Evolutionary conservation across 441 rosid species (phyloP).

Genomic region (Pelargonium fulgidum): DNA sequence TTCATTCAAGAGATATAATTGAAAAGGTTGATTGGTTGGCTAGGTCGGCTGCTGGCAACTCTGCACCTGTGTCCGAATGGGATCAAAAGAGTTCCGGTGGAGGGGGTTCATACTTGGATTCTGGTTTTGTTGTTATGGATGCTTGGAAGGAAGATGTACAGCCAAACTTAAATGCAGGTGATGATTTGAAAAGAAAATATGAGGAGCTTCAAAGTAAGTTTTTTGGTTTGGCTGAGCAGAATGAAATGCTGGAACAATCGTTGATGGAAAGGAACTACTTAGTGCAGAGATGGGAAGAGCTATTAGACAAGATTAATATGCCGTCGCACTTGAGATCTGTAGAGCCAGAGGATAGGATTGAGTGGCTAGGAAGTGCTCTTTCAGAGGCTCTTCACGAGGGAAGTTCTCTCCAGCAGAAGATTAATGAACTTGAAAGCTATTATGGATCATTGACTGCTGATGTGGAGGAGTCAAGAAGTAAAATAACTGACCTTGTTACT

Average conservation of each 20-base stretch:
- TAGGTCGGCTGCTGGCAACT: constrained; percentile 60
- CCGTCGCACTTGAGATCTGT: constrained; percentile 65
- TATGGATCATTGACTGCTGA: constrained; percentile 62
- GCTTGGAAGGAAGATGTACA: constrained; percentile 82
- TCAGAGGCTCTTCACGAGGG: constrained; percentile 59
- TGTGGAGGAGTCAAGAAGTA: constrained; percentile 55
- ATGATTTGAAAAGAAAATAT: constrained; percentile 75
- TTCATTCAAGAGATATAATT: constrained; percentile 81
- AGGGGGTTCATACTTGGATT: constrained; percentile 55
- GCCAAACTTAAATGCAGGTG: constrained; percentile 51
- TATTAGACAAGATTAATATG: constrained; percentile 59
- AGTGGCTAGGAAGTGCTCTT: constrained; percentile 77
- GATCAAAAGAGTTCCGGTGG: constrained; percentile 71
- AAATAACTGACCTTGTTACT: constrained; percentile 45
- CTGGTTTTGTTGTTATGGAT: constrained; percentile 63
- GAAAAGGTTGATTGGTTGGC: constrained; percentile 98
- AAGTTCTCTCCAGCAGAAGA: constrained; percentile 57
- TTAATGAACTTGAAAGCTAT: constrained; percentile 57
- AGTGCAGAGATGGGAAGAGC: constrained; percentile 95
- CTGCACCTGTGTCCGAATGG: constrained; percentile 63
- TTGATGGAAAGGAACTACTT: constrained; percentile 81
- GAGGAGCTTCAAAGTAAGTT: constrained; percentile 94
- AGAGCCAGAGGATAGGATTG: constrained; percentile 83
- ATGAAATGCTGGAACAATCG: constrained; percentile 99
- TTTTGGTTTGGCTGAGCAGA: constrained; percentile 96